These are phyloP conservation scores for Geotrichum siamense DNA, from an alignment of 1,139 yeast species.

Conservation along the genomic window DNA sequence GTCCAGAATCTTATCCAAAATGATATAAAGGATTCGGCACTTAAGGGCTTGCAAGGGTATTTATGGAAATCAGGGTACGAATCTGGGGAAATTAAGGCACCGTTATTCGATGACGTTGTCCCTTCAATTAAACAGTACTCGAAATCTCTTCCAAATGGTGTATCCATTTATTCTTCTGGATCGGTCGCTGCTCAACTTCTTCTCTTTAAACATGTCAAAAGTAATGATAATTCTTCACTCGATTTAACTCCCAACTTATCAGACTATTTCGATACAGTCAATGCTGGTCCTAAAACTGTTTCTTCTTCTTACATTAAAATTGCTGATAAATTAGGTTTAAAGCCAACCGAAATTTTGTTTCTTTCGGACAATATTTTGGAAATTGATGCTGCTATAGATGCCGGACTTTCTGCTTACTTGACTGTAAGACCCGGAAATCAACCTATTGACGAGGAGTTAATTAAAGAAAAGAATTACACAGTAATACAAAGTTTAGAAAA, in stretches of 20 bases:
- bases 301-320: conserved; percentile 53
- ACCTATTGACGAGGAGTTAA: conserved; percentile 34
- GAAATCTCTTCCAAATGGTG: conserved; percentile 19
- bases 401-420: conserved; percentile 54
- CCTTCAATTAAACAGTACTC: conserved; percentile 43
- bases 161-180: conserved; percentile 88
- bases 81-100: conserved; percentile 66
- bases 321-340: conserved; percentile 39
- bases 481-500: conserved; percentile 13
- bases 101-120: conserved; percentile 69
- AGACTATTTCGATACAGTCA: conserved; percentile 80
- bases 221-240: conserved; percentile 28
- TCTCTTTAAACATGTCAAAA: conserved; percentile 57
- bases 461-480: conserved; percentile 13
- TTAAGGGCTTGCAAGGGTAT: conserved; percentile 75
- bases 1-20: conserved; percentile 50
- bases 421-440: conserved; percentile 75
- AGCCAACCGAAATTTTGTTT: conserved; percentile 45
- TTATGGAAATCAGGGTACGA: conserved; percentile 79
- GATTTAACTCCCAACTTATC: conserved; percentile 50
- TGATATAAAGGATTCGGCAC: conserved; percentile 71
- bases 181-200: conserved; percentile 79
- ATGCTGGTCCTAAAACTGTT: conserved; percentile 68
- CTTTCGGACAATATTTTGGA: conserved; percentile 55
- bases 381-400: conserved; percentile 56